These are phyloP conservation scores for baker's yeast (Saccharomyces cerevisiae) DNA, from an alignment of 805 yeast genomes.

Conservation along the genomic window DNA sequence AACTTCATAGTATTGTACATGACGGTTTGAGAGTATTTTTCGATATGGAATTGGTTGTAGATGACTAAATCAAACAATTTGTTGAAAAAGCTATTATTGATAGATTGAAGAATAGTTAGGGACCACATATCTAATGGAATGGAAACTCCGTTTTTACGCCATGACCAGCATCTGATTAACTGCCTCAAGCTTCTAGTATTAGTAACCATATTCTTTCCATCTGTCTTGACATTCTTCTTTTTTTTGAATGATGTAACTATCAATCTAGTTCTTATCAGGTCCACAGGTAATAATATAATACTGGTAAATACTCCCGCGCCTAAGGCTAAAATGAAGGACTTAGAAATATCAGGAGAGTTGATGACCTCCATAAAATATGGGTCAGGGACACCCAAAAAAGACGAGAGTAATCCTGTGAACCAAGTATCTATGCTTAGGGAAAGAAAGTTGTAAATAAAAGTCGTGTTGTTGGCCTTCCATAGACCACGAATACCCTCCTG, in stretches of 20 bases:
- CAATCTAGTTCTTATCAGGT: constrained; percentile 68
- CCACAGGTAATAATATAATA: constrained; percentile 69
- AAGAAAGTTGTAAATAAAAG: constrained; percentile 69
- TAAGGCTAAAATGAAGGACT: constrained; percentile 1
- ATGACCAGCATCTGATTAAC: constrained; percentile 42
- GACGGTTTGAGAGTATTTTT: constrained; percentile 53
- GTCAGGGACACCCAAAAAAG: constrained; percentile 75
- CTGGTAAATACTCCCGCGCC: constrained; percentile 62
- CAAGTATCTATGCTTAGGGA: constrained; percentile 78
- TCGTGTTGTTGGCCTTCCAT: constrained; percentile 68
- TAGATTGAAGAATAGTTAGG: constrained; percentile 63
- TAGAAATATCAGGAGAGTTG: constrained; percentile 49
- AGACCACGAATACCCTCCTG: constrained; percentile 66
- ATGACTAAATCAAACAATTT: constrained; percentile 60
- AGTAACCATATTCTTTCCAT: constrained; percentile 2
- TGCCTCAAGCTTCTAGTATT: constrained; percentile 59
- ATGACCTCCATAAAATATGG: constrained; percentile 77
- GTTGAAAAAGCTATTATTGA: constrained; percentile 51
- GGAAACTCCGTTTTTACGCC: constrained; percentile 33
- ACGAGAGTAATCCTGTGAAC: constrained; percentile 82
- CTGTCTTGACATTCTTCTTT: constrained; percentile 4
- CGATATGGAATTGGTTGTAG: constrained; percentile 54
- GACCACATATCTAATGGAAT: constrained; percentile 54
- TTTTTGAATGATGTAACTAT: constrained; percentile 47
- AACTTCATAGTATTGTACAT: constrained; percentile 53